Evolutionary conservation across 2,329 filamentous ascomycete species (phyloP).

Genomic region (Aspergillus bombycis): DNA sequence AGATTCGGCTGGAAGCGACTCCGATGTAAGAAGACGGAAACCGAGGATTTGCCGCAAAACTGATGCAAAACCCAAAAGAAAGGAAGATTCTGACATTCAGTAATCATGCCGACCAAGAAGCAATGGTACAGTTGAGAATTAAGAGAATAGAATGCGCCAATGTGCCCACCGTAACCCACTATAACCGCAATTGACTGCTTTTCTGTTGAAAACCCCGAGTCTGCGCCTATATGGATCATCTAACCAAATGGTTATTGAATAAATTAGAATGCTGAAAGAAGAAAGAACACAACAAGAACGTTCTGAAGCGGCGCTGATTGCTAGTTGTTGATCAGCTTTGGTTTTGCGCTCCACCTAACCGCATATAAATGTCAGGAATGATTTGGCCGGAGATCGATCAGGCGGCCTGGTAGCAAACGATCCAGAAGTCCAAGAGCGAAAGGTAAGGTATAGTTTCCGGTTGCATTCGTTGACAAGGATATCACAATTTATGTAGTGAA

Average conservation of each 20-base stretch:
- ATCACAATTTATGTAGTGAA: not conserved
- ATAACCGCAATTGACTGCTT: slow-evolving; percentile 31
- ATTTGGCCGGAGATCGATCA: not conserved
- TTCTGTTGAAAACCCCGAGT: slow-evolving; percentile 28
- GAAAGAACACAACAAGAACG: slow-evolving; percentile 2
- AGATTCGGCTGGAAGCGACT: not conserved
- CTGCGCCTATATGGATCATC: slow-evolving; percentile 36
- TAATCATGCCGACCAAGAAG: slow-evolving; percentile 9
- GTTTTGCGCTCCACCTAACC: not conserved
- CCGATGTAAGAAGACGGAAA: not conserved
- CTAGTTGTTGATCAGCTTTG: not conserved
- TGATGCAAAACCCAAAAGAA: not conserved
- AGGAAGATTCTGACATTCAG: slow-evolving; percentile 12
- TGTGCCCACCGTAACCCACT: slow-evolving; percentile 25
- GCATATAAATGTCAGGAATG: not conserved
- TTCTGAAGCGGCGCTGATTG: not conserved
- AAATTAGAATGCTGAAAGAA: slow-evolving; percentile 20
- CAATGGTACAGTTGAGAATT: slow-evolving; percentile 15
- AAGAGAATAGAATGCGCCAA: slow-evolving; percentile 12
- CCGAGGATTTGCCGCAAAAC: slow-evolving; percentile 7
- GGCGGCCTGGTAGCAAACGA: not conserved
- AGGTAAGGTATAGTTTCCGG: not conserved
- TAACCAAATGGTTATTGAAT: slow-evolving; percentile 32
- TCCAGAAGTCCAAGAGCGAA: not conserved
- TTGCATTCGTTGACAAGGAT: not conserved